These are phyloP conservation scores for Rhizoclosmatium sp. DNA, from an alignment of 192 early-diverging fungal species.

Conservation along the genomic window DNA sequence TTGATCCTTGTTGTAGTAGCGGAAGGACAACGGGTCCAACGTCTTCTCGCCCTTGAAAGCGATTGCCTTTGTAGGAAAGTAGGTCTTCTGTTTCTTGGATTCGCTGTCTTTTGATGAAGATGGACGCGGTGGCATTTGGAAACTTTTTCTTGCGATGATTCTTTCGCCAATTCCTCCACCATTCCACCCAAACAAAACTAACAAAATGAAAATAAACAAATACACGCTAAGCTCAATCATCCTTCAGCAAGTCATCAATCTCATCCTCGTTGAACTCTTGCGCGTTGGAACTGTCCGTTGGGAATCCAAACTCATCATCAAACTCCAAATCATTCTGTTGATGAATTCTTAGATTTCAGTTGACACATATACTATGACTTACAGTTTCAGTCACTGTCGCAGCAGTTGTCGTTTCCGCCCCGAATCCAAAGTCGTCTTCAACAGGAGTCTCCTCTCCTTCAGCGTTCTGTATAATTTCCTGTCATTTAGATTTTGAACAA, in stretches of 20 bases:
- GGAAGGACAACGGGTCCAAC: conserved; percentile 41
- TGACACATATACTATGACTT: neutral
- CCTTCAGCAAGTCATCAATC: conserved; percentile 21
- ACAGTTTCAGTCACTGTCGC: neutral
- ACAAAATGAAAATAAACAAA: no score
- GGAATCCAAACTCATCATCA: conserved; percentile 33
- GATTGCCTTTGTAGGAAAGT: conserved; percentile 27
- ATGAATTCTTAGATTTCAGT: neutral
- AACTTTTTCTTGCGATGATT: neutral
- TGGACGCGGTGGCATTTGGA: neutral
- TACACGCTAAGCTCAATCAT: no score
- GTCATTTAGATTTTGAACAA: neutral
- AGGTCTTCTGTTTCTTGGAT: neutral
- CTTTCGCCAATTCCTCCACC: no score
- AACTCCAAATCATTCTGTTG: conserved; percentile 18
- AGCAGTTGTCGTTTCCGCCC: neutral
- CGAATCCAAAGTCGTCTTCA: neutral
- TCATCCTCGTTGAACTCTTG: conserved; percentile 32
- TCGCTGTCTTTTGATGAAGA: neutral
- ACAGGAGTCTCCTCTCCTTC: neutral
- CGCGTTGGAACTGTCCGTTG: neutral
- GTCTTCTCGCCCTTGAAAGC: conserved; percentile 29
- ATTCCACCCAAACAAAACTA: no score
- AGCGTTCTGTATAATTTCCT: conserved; percentile 28
- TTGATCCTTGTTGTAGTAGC: conserved; percentile 44